Evolutionary conservation across 2,329 filamentous ascomycete species (phyloP).

Genomic region (Septoria linicola): DNA sequence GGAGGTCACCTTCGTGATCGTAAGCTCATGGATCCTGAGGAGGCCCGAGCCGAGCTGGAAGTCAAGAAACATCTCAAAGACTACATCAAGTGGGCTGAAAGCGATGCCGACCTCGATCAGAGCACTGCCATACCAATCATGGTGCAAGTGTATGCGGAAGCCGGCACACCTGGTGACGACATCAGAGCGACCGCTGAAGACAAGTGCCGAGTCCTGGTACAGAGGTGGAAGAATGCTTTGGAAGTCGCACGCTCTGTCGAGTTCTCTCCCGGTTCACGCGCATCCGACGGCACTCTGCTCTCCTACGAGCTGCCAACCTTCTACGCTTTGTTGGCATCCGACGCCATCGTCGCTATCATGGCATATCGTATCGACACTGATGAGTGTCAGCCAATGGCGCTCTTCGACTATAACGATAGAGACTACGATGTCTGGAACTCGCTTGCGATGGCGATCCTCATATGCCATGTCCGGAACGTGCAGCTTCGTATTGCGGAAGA

Average conservation of each 20-base stretch:
- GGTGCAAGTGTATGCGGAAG: conserved; percentile 44
- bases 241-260: conserved; percentile 33
- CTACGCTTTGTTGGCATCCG: conserved; percentile 55
- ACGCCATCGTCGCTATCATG: conserved; percentile 54
- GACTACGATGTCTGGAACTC: conserved; percentile 62
- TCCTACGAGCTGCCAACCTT: conserved; percentile 48
- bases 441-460: conserved; percentile 56
- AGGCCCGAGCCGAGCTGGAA: conserved; percentile 15
- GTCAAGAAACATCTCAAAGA: conserved; percentile 34
- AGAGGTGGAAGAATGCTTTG: conserved; percentile 44
- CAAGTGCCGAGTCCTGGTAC: conserved; percentile 46
- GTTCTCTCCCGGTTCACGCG: conserved; percentile 21
- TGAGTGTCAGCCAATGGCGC: conserved; percentile 42
- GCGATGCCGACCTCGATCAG: conserved; percentile 47
- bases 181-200: conserved; percentile 46
- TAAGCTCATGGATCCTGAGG: conserved; percentile 39
- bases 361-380: conserved; percentile 48
- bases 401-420: conserved; percentile 54
- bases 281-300: conserved; percentile 22
- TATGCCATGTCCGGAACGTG: conserved; percentile 54
- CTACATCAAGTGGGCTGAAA: conserved; percentile 56
- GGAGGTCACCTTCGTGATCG: conserved; percentile 55
- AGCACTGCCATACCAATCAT: conserved; percentile 44
- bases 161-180: conserved; percentile 41
- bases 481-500: conserved; percentile 48